Evolutionary conservation across 2,329 filamentous ascomycete genomes (phyloP), one percentile per base, ranked within the genome.

Genomic region (Camillea tinctor): DNA sequence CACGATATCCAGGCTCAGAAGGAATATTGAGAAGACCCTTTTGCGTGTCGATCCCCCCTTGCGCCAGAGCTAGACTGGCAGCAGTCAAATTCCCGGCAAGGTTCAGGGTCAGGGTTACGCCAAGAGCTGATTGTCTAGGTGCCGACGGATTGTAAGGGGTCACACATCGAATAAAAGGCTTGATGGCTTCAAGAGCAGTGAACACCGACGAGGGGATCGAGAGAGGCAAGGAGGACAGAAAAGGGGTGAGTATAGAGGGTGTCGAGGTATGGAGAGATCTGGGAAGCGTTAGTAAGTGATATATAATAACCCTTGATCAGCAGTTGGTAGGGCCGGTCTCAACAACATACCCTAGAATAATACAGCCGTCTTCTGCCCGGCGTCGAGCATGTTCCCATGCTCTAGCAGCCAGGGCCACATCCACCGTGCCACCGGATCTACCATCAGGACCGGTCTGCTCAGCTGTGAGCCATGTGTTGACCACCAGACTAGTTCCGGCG

Each of bases 371-470:
- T 75, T 99, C 95, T 50, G 95, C 95, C 79, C 95, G 87, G 63
- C 95, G 88, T 67, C 94, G 86, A 59, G 95, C 94, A 80, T 99
- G 95, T 78, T 99, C 95, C 94, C 95, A 99, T 2, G 93, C 93
- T 73, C 92, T 87, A 56, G 86, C 82, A 17, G 91, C 91, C 55
- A 99, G 78, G 21, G 90, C 85, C 50, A 85, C 78, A 76, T 99
- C 95, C 50, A 98, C 86, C 7, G 91, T 93, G 57, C 91, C 91
- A 55, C 91, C 91, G 52, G 82, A 80, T 58, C 84, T 82, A 44
- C 90, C 90, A 69, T 92, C 86, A 2, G 85, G 82, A 48, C 88
- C 86, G 22, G 84, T 79, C 66, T 90, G 90, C 24, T 86, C 83
- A 19, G 92, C 91, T 3, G 92, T 96, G 56, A 95, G 84, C 93